Evolutionary conservation across 2,329 filamentous ascomycete genomes (phyloP).

Genomic region (Fusarium palustre): DNA sequence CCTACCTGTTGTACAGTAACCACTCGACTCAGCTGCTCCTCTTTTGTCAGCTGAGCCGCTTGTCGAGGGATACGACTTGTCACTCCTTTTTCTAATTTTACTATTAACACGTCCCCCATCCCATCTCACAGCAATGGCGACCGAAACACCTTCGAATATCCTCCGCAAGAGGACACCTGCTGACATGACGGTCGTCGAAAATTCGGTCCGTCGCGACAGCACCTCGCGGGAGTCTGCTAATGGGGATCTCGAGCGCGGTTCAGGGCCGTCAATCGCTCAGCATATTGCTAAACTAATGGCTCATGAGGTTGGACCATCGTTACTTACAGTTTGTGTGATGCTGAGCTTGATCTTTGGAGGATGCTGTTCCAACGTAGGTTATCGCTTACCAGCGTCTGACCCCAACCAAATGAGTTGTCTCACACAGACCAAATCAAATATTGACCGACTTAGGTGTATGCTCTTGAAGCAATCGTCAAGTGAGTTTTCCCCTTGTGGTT

Average conservation of each 20-base stretch:
- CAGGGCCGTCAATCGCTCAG: constrained; percentile 35
- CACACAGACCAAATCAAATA: constrained; percentile 19
- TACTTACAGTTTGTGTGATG: constrained; percentile 74
- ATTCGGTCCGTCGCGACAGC: constrained; percentile 20
- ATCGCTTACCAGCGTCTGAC: neutral
- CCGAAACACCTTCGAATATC: constrained; percentile 33
- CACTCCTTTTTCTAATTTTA: constrained; percentile 13
- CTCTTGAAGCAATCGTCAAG: constrained; percentile 94
- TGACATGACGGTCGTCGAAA: constrained; percentile 37
- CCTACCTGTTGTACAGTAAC: neutral
- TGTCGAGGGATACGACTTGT: constrained; percentile 23
- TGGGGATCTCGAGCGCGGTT: constrained; percentile 31
- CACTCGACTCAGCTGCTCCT: constrained; percentile 17
- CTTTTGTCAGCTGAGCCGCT: constrained; percentile 33
- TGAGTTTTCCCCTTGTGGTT: constrained; percentile 58
- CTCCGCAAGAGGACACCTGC: constrained; percentile 42
- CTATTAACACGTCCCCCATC: constrained; percentile 23
- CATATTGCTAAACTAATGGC: constrained; percentile 41
- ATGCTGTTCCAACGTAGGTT: constrained; percentile 87
- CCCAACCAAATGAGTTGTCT: constrained; percentile 4
- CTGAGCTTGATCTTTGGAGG: constrained; percentile 92
- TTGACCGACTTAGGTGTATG: constrained; percentile 77
- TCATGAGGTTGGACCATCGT: constrained; percentile 45
- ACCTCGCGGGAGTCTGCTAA: constrained; percentile 15
- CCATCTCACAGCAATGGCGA: constrained; percentile 21